Conservation (phyloP, 2,329 filamentous ascomycete species). For the Fusarium odoratissimum region DNA sequence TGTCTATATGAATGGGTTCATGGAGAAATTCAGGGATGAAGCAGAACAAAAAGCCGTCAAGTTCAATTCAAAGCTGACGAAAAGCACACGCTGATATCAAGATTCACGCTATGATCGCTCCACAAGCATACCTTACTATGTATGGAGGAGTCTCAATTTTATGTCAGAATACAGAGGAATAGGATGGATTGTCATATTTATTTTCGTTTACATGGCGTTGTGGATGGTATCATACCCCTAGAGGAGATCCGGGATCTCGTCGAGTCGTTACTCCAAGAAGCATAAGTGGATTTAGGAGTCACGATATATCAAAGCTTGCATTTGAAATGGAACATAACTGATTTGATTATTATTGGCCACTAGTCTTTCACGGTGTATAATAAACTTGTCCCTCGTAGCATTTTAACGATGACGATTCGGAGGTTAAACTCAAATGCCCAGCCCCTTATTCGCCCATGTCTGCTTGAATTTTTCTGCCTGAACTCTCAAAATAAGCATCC, state of each 20-base stretch:
- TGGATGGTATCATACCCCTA: fast-evolving
- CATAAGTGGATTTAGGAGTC: no score
- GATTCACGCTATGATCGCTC: not conserved
- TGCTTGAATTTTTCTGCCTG: not conserved
- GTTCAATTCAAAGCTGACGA: not conserved
- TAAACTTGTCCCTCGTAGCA: not conserved
- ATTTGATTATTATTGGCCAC: fast-evolving
- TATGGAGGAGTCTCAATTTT: fast-evolving
- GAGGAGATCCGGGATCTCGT: no score
- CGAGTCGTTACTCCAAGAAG: no score
- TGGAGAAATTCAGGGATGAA: not conserved
- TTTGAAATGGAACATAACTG: not conserved
- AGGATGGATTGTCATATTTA: not conserved
- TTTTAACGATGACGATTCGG: not conserved
- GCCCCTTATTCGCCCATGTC: not conserved
- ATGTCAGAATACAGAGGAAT: fast-evolving
- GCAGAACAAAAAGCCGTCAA: fast-evolving
- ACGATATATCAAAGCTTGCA: not conserved
- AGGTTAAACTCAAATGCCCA: not conserved
- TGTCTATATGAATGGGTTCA: not conserved
- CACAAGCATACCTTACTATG: fast-evolving
- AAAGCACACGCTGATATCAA: not conserved
- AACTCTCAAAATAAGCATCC: not conserved
- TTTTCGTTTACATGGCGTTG: not conserved
- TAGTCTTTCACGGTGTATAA: not conserved